Evolutionary conservation across 306 rosid species (phyloP).

Genomic region (Coriaria nepalensis): DNA sequence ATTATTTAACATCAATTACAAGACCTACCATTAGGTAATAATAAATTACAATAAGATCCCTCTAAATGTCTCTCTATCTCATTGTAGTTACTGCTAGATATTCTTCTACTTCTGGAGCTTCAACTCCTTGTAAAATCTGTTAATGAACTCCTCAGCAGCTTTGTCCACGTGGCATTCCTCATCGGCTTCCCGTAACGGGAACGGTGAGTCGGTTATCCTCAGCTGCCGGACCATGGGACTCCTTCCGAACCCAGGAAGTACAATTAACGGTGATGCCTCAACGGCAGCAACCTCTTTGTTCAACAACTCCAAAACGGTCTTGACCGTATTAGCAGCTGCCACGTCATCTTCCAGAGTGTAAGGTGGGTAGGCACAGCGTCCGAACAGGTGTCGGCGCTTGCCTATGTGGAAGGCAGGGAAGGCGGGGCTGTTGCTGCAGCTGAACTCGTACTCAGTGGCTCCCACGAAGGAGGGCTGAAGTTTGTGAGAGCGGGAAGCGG

Average conservation of each 20-base stretch:
- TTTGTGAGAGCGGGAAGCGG: slow-evolving; percentile 1
- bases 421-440: slow-evolving; percentile 75
- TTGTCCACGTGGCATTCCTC: slow-evolving; percentile 31
- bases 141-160: slow-evolving; percentile 8
- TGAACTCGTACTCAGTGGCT: slow-evolving; percentile 71
- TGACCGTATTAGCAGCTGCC: slow-evolving; percentile 21
- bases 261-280: slow-evolving; percentile 32
- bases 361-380: slow-evolving; percentile 33
- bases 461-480: slow-evolving; percentile 7
- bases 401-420: slow-evolving; percentile 18
- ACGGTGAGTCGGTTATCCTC: slow-evolving; percentile 92
- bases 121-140: slow-evolving; percentile 16
- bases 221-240: slow-evolving; percentile 56
- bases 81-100: no score
- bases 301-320: slow-evolving; percentile 38
- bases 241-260: slow-evolving; percentile 33
- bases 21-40: not conserved
- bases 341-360: slow-evolving; percentile 41
- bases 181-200: slow-evolving; percentile 40
- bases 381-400: slow-evolving; percentile 41
- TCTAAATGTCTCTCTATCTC: no score
- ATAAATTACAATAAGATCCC: not conserved
- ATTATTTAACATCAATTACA: no score
- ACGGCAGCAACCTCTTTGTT: slow-evolving; percentile 15
- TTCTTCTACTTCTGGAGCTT: slow-evolving; percentile 23